Evolutionary conservation across 768 basidiomycete species (phyloP), one percentile per base, ranked within the genome.

Genomic region (Russula brevipes): DNA sequence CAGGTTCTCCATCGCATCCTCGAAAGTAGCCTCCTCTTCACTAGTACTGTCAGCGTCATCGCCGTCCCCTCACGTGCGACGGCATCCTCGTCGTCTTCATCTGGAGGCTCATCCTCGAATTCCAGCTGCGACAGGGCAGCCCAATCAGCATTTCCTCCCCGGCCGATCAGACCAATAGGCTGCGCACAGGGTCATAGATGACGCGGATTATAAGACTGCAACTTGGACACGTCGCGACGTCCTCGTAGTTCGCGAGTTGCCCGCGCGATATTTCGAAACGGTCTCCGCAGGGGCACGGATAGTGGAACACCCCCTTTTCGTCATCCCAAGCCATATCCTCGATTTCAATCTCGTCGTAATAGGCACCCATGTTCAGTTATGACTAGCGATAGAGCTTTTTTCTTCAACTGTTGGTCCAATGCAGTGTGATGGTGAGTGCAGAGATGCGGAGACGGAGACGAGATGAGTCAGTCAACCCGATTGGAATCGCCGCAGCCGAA

Each of bases 241-340:
- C 97, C 70, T 98, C 97, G 59, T 85, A 97, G 68, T 94, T 79
- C 50, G 85, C 82, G 8, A 98, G 84, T 75, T 98, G 94, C 65
- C 78, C 77, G 68, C 88, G 84, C 36, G 89, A 85, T 68, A 98
- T 98, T 75, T 98, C 96, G 77, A 98, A 99, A 46, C 95, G 86
- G 76, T 99, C 96, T 9, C 96, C 96, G 71, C 96, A 98, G 1
- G 96, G 95, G 72, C 94, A 99, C 0, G 95, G 96, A 73, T 95
- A 97, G 79, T 98, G 95, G 71, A 87, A 98, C 5, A 98, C 89
- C 46, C 81, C 72, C 71, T 88, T 90, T 59, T 81, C 84, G 30
- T 81, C 80, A 73, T 96, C 94, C 91, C 92, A 97, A 16, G 77
- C 82, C 87, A 97, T 95, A 71, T 97, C 95, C 72, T 98, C 96